These are phyloP conservation scores for Calamus simplicifolius DNA, from an alignment of 176 grass and related monocot species.

Conservation along the genomic window DNA sequence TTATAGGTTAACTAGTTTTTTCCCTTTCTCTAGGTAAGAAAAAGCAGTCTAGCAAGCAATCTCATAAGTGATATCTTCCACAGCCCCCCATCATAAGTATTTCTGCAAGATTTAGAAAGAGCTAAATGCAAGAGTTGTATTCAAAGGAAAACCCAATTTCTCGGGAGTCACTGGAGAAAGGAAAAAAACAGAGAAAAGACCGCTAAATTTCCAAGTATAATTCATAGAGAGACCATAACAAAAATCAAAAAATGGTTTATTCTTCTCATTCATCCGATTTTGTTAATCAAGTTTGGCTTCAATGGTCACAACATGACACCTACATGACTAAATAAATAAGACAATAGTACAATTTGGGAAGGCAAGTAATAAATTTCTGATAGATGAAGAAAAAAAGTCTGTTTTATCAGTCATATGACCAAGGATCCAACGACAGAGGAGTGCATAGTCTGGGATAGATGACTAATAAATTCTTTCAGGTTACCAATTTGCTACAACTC, in stretches of 20 bases:
- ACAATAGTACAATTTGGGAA: not conserved
- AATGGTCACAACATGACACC: constrained; percentile 71
- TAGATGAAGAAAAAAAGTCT: constrained; percentile 6
- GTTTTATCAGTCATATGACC: constrained; percentile 65
- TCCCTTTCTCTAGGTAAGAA: not conserved
- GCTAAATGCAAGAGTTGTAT: not conserved
- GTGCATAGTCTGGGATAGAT: constrained; percentile 72
- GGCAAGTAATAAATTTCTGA: not conserved
- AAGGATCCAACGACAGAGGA: constrained; percentile 60
- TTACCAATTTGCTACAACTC: constrained; percentile 52
- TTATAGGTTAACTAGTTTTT: no score
- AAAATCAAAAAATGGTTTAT: constrained; percentile 90
- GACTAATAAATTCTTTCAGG: constrained; percentile 70
- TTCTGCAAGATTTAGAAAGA: constrained; percentile 33
- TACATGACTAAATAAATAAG: constrained; percentile 20
- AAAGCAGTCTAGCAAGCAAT: not conserved
- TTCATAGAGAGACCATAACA: constrained; percentile 84
- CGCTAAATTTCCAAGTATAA: constrained; percentile 66
- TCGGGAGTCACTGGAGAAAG: not conserved
- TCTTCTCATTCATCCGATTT: constrained; percentile 56
- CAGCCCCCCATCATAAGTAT: constrained; percentile 71
- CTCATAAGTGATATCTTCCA: constrained; percentile 45
- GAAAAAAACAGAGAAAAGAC: not conserved
- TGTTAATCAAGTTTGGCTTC: constrained; percentile 63
- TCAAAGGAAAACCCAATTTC: not conserved